A percentile compares a stretch with the other conserved stretches of the same genome.
phyloP scores from a whole-genome alignment of 345 rosid genomes.

The Eutrema yunnanense region DNA sequence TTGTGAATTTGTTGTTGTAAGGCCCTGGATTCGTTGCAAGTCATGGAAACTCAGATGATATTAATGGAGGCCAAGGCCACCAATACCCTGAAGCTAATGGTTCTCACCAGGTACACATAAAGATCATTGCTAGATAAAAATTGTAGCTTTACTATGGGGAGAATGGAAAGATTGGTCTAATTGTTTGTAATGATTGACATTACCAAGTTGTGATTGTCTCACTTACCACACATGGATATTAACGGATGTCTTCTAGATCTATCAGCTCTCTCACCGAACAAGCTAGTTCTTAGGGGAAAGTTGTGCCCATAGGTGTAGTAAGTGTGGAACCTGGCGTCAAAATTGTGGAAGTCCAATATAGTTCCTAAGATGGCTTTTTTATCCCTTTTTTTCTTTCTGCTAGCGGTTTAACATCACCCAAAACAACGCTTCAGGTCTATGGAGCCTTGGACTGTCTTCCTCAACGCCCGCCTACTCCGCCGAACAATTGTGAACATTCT shows the following conservation, averaged over 20 bases:
- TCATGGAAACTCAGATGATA: constrained; percentile 40
- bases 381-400: background rate
- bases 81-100: constrained; percentile 33
- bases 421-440: constrained; percentile 11
- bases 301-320: background rate
- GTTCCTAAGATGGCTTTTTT: too few species aligned
- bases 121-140: background rate
- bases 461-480: background rate
- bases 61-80: constrained; percentile 29
- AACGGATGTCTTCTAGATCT: background rate
- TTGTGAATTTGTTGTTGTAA: constrained; percentile 21
- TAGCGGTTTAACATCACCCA: background rate
- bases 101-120: constrained; percentile 42
- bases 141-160: background rate
- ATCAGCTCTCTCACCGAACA: background rate
- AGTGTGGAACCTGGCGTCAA: too few species aligned
- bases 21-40: constrained; percentile 36
- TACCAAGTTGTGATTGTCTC: background rate
- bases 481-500: constrained; percentile 5
- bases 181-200: background rate
- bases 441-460: constrained; percentile 10
- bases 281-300: background rate
- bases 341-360: too few species aligned
- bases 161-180: background rate
- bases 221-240: background rate